Percentiles rank a stretch among this genome's conserved stretches.
Evolutionary conservation across 2,329 filamentous ascomycete species (phyloP).

Genomic region (Chaetomium globosum): DNA sequence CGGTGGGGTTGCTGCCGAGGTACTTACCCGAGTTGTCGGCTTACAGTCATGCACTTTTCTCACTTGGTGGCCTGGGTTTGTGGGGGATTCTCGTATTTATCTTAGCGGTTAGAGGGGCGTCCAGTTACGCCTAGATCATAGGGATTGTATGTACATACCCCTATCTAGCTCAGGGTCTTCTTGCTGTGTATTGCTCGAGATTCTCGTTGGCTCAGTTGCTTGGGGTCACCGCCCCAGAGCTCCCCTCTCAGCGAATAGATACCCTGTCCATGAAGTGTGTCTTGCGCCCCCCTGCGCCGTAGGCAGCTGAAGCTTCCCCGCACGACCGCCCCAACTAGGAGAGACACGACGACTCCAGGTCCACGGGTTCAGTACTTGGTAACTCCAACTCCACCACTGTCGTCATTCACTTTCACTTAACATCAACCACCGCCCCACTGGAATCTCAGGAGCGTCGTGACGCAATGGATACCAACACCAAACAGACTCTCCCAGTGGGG

Average conservation of each 20-base stretch:
- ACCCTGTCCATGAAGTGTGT: not conserved
- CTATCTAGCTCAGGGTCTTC: no score
- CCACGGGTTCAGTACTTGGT: not conserved
- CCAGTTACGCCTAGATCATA: no score
- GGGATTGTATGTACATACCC: no score
- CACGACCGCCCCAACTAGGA: not conserved
- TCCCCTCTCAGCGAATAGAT: not conserved
- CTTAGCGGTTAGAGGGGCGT: no score
- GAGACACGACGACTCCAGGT: not conserved
- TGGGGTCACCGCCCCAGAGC: not conserved
- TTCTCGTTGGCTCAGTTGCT: not conserved
- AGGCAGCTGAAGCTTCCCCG: conserved; percentile 3
- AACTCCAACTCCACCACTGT: not conserved
- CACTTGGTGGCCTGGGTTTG: no score
- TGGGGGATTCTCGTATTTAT: no score
- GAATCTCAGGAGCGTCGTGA: not conserved
- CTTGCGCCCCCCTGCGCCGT: not conserved
- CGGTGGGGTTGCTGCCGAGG: no score
- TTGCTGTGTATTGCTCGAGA: no score
- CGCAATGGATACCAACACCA: conserved; percentile 4
- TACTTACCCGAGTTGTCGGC: no score
- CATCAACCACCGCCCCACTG: not conserved
- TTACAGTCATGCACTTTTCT: no score
- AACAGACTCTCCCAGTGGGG: not conserved
- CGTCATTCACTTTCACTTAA: not conserved